These are phyloP conservation scores for Epichloe brachyelytri DNA, from an alignment of 2,329 filamentous ascomycete species.

Conservation along the genomic window DNA sequence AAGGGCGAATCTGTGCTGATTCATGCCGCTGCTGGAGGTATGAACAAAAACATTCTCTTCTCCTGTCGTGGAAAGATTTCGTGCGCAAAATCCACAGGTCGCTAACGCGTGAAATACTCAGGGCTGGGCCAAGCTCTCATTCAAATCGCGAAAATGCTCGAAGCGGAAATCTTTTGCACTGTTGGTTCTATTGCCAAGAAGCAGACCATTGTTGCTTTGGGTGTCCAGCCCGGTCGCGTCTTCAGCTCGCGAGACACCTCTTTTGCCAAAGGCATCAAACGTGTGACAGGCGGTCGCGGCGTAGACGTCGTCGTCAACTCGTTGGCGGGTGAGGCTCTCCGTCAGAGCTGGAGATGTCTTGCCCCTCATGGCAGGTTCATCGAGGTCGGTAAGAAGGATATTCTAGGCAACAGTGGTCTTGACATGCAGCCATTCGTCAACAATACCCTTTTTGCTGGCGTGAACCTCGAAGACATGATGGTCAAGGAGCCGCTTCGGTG, in stretches of 20 bases:
- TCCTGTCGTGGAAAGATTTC: no score
- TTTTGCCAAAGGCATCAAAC: neutral
- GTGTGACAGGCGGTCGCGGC: constrained; percentile 1
- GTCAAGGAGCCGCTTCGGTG: neutral
- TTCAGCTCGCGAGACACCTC: constrained; percentile 2
- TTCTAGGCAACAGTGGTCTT: constrained; percentile 17
- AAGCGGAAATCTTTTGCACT: constrained; percentile 16
- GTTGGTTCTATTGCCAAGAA: constrained; percentile 13
- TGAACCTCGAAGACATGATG: constrained; percentile 2
- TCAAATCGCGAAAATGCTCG: neutral
- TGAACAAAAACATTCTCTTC: no score
- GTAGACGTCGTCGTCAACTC: constrained; percentile 5
- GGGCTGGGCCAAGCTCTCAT: constrained; percentile 6
- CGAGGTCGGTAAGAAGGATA: constrained; percentile 17
- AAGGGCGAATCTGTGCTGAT: constrained; percentile 19
- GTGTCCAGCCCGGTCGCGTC: constrained; percentile 10
- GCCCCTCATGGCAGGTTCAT: constrained; percentile 19
- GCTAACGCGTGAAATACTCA: no score
- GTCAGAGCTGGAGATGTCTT: constrained; percentile 15
- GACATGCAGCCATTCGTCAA: constrained; percentile 12
- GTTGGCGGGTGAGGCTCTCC: constrained; percentile 6
- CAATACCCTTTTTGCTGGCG: neutral
- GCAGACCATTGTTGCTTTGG: constrained; percentile 12
- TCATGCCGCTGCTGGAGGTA: constrained; percentile 13
- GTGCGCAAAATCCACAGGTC: no score